These are phyloP conservation scores for Fusarium brachygibbosum DNA, from an alignment of 2,329 filamentous ascomycete genomes.

Conservation along the genomic window DNA sequence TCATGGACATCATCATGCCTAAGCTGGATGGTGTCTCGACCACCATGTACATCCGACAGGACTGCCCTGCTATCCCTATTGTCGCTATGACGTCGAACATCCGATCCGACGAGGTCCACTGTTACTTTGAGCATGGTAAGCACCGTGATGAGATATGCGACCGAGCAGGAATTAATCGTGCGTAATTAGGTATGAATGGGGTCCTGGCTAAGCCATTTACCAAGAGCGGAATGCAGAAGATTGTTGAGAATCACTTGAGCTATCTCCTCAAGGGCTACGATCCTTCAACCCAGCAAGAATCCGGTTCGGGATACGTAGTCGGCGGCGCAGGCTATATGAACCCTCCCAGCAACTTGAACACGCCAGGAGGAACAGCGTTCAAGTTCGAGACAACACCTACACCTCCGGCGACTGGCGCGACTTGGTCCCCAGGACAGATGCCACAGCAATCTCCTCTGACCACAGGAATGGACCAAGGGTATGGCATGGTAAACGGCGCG, in stretches of 20 bases:
- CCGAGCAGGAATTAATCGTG: conserved; percentile 29
- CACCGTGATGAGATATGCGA: conserved; percentile 15
- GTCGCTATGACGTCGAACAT: conserved; percentile 99
- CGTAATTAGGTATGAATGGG: conserved; percentile 90
- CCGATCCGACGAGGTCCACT: conserved; percentile 93
- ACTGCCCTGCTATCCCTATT: conserved; percentile 85
- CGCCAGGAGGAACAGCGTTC: conserved; percentile 45
- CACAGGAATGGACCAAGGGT: conserved; percentile 60
- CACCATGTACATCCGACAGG: conserved; percentile 91
- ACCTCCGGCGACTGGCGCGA: conserved; percentile 63
- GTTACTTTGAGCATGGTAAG: conserved; percentile 97
- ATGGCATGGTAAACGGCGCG: conserved; percentile 61
- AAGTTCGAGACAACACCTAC: conserved; percentile 71
- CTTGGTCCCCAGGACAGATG: conserved; percentile 66
- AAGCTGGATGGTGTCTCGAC: conserved; percentile 95
- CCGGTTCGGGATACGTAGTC: conserved; percentile 53
- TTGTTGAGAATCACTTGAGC: conserved; percentile 90
- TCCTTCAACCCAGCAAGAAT: conserved; percentile 61
- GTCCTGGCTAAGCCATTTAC: conserved; percentile 98
- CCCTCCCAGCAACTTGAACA: conserved; percentile 49
- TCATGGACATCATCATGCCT: conserved; percentile 98
- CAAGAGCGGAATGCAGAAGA: conserved; percentile 83
- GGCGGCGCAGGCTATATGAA: conserved; percentile 54
- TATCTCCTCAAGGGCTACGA: conserved; percentile 78
- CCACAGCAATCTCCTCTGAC: conserved; percentile 62